Percentiles rank a stretch among this genome's conserved stretches.
phyloP scores from a whole-genome alignment of 2,329 filamentous ascomycete species.

The Pyrenophora graminea region DNA sequence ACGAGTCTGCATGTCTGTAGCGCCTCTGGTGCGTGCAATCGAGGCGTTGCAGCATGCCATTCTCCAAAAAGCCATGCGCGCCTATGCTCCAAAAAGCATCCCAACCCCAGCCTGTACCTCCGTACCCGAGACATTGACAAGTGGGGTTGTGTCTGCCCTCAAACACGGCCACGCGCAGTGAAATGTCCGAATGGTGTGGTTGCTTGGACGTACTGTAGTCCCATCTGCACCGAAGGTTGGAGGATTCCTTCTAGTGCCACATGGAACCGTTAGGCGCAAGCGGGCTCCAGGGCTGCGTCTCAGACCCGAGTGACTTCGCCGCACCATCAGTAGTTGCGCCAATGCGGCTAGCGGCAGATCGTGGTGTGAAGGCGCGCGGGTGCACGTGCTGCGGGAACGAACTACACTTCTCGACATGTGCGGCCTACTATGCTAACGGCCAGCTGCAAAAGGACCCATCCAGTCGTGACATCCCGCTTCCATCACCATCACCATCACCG shows the following conservation, averaged over 20 bases:
- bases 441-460: too few relatives aligned
- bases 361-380: conserved; percentile 11
- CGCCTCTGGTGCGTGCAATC: too few relatives aligned
- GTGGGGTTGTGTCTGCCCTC: too few relatives aligned
- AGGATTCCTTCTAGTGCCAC: conserved; percentile 9
- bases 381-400: conserved; percentile 8
- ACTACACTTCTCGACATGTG: conserved; percentile 2
- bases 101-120: too few relatives aligned
- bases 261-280: conserved; percentile 3
- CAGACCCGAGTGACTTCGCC: conserved; percentile 10
- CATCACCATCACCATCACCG: neutral
- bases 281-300: conserved; percentile 6
- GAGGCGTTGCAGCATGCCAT: too few relatives aligned
- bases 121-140: too few relatives aligned
- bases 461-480: neutral
- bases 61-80: too few relatives aligned
- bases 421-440: neutral
- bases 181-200: too few relatives aligned
- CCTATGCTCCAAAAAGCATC: too few relatives aligned
- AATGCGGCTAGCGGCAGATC: conserved; percentile 17
- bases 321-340: conserved; percentile 11
- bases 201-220: too few relatives aligned
- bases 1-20: too few relatives aligned
- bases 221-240: neutral
- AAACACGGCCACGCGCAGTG: too few relatives aligned